phyloP scores from a whole-genome alignment of 768 basidiomycete genomes.

The Tylopilus rubrobrunneus region DNA sequence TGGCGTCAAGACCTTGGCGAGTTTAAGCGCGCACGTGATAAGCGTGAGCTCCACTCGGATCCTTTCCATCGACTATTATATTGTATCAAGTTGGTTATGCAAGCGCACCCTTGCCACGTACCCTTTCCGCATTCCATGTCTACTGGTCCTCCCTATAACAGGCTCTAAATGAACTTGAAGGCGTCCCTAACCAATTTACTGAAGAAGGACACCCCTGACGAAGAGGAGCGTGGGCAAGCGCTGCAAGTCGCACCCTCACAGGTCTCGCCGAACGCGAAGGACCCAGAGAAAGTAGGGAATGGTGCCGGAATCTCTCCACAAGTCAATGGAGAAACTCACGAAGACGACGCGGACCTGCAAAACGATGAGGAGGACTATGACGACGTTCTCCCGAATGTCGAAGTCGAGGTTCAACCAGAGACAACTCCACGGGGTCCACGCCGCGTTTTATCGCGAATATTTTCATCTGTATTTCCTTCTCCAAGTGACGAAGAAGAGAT shows the following conservation, averaged over 20 bases:
- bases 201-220: constrained; percentile 16
- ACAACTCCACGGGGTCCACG: background rate
- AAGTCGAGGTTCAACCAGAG: background rate
- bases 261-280: background rate
- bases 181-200: constrained; percentile 1
- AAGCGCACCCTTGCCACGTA: background rate
- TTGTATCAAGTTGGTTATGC: background rate
- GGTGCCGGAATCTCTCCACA: background rate
- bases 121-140: constrained; percentile 9
- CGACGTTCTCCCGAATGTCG: background rate
- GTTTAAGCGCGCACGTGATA: constrained; percentile 5
- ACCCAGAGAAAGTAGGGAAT: background rate
- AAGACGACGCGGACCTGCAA: constrained; percentile 4
- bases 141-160: background rate
- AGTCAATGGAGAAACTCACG: background rate
- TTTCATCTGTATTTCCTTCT: constrained; percentile 14
- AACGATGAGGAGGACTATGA: constrained; percentile 11
- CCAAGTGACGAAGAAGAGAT: constrained; percentile 23
- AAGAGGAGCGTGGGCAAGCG: constrained; percentile 4
- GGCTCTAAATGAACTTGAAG: constrained; percentile 15
- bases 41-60: background rate
- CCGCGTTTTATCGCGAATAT: constrained; percentile 5
- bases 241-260: background rate
- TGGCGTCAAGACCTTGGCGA: background rate
- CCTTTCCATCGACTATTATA: background rate